Conservation (phyloP, 768 basidiomycete species). For the Mycena belliarum region DNA sequence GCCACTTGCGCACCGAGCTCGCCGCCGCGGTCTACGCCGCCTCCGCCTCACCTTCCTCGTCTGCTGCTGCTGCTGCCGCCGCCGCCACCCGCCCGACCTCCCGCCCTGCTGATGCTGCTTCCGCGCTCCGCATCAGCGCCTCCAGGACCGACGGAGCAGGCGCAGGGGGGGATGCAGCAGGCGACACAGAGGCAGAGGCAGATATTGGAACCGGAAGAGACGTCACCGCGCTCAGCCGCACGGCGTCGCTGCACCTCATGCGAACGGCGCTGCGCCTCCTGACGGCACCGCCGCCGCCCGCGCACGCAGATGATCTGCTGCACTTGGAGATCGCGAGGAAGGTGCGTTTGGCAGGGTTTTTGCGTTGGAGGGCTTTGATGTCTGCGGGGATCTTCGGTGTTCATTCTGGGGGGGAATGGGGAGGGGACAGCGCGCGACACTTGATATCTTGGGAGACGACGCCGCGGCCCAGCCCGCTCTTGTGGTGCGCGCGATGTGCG, state of each 20-base stretch:
- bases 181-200: too few species aligned
- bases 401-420: too few species aligned
- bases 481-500: too few species aligned
- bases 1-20: constrained; percentile 1
- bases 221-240: neutral
- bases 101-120: too few species aligned
- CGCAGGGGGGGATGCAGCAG: too few species aligned
- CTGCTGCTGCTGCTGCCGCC: too few species aligned
- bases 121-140: too few species aligned
- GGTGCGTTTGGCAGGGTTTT: neutral
- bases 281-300: neutral
- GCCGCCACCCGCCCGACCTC: too few species aligned
- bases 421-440: too few species aligned
- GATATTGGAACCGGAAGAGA: neutral
- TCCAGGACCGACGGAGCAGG: too few species aligned
- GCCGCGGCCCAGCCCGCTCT: too few species aligned
- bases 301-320: constrained; percentile 5
- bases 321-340: neutral
- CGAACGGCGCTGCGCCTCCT: constrained; percentile 3
- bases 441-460: too few species aligned
- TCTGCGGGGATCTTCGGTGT: neutral
- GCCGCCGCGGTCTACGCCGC: neutral
- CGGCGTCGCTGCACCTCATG: neutral
- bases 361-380: neutral
- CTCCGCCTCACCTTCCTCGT: neutral